Percentiles rank a stretch among this genome's conserved stretches.
Evolutionary conservation across 768 basidiomycete genomes (phyloP).

Genomic region (Rhodotorula taiwanensis): DNA sequence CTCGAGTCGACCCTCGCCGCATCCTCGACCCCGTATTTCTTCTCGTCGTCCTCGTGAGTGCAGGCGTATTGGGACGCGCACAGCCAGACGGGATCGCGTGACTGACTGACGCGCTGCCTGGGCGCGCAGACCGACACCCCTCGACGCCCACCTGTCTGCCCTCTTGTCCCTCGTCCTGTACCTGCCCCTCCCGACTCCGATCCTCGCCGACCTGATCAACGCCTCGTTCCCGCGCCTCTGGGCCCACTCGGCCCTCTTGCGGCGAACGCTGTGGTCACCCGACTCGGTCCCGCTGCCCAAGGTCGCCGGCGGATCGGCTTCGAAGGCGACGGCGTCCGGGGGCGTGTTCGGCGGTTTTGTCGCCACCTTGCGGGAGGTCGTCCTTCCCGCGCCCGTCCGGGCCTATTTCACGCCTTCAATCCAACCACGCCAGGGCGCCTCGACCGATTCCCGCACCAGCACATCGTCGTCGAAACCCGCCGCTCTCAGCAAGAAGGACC

Average conservation of each 20-base stretch:
- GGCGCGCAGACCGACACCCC: constrained; percentile 13
- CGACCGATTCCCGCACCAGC: background rate
- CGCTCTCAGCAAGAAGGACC: constrained; percentile 3
- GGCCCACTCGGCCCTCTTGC: constrained; percentile 33
- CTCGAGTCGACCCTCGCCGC: constrained; percentile 34
- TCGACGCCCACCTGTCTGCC: constrained; percentile 34
- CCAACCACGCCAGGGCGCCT: background rate
- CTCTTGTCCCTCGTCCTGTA: constrained; percentile 34
- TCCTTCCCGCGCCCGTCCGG: constrained; percentile 27
- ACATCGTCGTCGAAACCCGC: background rate
- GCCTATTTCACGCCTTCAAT: background rate
- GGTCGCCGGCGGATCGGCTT: too few relatives aligned
- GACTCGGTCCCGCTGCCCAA: constrained; percentile 2
- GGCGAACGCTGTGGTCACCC: constrained; percentile 30
- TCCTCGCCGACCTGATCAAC: constrained; percentile 36
- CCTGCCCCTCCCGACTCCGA: constrained; percentile 31
- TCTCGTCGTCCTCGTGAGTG: constrained; percentile 30
- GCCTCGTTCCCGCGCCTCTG: constrained; percentile 38
- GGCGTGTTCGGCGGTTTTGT: too few relatives aligned
- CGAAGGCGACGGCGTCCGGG: too few relatives aligned
- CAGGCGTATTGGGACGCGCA: too few relatives aligned
- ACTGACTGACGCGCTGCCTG: too few relatives aligned
- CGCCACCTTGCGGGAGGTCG: background rate
- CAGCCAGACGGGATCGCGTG: too few relatives aligned
- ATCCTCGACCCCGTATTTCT: constrained; percentile 32